Base-by-base conservation (phyloP, 1,284 basidiomycete genomes). In the Ceratobasidium sp. region DNA sequence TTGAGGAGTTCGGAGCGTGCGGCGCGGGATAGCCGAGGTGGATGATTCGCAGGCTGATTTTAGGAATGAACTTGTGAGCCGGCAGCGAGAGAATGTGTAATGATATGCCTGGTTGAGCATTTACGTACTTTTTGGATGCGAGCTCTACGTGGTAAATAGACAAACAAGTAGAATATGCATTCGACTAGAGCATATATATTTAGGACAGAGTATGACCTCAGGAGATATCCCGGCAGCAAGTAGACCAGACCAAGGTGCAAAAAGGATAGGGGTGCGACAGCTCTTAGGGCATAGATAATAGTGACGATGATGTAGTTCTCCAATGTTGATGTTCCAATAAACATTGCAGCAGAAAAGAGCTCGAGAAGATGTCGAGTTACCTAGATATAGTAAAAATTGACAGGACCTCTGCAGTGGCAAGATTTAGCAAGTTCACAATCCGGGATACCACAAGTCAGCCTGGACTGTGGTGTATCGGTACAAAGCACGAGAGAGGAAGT, bases 1-100 rank as follows among this genome's bases (percentile, higher is more conserved):
- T 78, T 74, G 73, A 89, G 87, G 12, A 89, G 81, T 0, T 77
- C 80, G 45, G 80, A 78, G 14, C 89, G 84, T 75, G 87, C 81
- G 23, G 79, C 76, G 10, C 81, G 82, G 26, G 82, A 80, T 3
- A 85, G 77, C 1, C 80, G 75, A 0, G 81, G 81, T 0, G 82
- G 82, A 71, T 85, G 82, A 18, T 76, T 75, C 6, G 85, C 83
- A 4, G 82, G 80, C 86, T 84, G 64, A 16, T 4, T 1, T 32
- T 14, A n/a, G 18, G 53, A 34, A 8, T 14, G 26, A 53, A 45
- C 43, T n/a, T 4, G n/a, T 58, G n/a, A 16, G n/a, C 30, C 36
- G 41, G 30, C 26, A 9, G 71, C 41, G 61, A 10, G 72, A 43
- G 28, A 45, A 45, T 74, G 65, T 46, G 50, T 26, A 14, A 41